These are phyloP conservation scores for Aspergillus eucalypticola DNA, from an alignment of 2,329 filamentous ascomycete genomes.

Conservation along the genomic window DNA sequence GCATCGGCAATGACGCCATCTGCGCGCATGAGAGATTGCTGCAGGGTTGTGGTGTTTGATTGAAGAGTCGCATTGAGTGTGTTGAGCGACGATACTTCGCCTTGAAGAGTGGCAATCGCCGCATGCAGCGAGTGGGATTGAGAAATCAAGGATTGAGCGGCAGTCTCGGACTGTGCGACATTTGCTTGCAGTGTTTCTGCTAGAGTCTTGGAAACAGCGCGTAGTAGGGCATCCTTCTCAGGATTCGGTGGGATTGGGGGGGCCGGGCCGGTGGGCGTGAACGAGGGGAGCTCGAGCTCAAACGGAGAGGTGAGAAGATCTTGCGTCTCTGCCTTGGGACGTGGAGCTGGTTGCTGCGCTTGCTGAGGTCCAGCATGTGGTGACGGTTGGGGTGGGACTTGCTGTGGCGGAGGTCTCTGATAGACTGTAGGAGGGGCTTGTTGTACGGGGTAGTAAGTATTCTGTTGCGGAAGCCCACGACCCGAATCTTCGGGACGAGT, in stretches of 20 bases:
- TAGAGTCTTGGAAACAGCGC: conserved; percentile 71
- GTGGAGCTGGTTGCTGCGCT: conserved; percentile 20
- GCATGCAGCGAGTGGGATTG: conserved; percentile 76
- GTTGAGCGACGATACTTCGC: conserved; percentile 70
- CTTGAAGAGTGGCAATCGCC: conserved; percentile 68
- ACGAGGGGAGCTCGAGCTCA: conserved; percentile 58
- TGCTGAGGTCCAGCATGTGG: conserved; percentile 17
- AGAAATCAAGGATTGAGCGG: conserved; percentile 72
- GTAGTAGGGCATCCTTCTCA: conserved; percentile 84
- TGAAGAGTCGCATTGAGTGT: conserved; percentile 70
- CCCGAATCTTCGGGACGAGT: conserved; percentile 7
- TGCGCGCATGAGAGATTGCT: conserved; percentile 73
- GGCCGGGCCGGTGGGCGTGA: conserved; percentile 52
- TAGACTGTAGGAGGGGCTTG: conserved; percentile 27
- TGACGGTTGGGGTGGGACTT: conserved; percentile 31
- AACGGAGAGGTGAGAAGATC: conserved; percentile 66
- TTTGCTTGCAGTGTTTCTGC: conserved; percentile 68
- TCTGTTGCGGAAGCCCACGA: conserved; percentile 24
- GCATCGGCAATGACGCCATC: conserved; percentile 75
- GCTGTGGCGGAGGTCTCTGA: conserved; percentile 29
- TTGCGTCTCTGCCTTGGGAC: conserved; percentile 41
- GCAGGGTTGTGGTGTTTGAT: conserved; percentile 76
- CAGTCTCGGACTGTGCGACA: conserved; percentile 70
- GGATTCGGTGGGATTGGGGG: conserved; percentile 94
- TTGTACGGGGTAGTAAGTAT: conserved; percentile 16